Percentiles rank a stretch among this genome's conserved stretches.
Conservation (phyloP, 768 basidiomycete genomes). For the Termitomyces sp. region DNA sequence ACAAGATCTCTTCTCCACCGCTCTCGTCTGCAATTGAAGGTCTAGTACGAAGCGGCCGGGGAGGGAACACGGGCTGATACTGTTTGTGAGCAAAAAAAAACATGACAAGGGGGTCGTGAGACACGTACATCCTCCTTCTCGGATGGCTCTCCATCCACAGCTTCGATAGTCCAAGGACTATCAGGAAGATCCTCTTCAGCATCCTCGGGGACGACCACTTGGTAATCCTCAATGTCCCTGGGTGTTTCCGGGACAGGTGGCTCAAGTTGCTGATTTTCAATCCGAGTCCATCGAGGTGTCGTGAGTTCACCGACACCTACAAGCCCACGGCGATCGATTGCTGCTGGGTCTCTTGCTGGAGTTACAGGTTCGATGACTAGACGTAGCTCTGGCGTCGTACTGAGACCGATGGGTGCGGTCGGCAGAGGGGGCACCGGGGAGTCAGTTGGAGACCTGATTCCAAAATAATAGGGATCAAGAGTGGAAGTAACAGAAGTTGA, state of each 20-base stretch:
- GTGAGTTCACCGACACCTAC: slow-evolving; percentile 95
- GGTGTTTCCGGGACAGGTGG: slow-evolving; percentile 21
- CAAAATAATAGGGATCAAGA: slow-evolving; percentile 88
- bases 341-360: slow-evolving; percentile 71
- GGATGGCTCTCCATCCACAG: slow-evolving; percentile 75
- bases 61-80: slow-evolving; percentile 35
- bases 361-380: slow-evolving; percentile 55
- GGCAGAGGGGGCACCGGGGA: slow-evolving; percentile 58
- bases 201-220: slow-evolving; percentile 36
- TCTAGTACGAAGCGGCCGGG: slow-evolving; percentile 51
- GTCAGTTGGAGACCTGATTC: slow-evolving; percentile 62
- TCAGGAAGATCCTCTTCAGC: slow-evolving; percentile 59
- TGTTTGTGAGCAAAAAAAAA: slow-evolving; percentile 3
- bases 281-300: slow-evolving; percentile 89
- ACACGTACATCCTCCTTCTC: slow-evolving; percentile 62
- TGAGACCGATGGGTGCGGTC: slow-evolving; percentile 33
- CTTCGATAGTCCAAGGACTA: slow-evolving; percentile 88
- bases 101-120: background rate
- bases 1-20: slow-evolving; percentile 87
- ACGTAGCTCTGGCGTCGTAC: slow-evolving; percentile 62
- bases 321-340: slow-evolving; percentile 82
- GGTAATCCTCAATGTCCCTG: slow-evolving; percentile 36
- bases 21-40: slow-evolving; percentile 80
- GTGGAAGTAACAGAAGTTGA: slow-evolving; percentile 76
- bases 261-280: slow-evolving; percentile 37